A percentile compares a stretch with the other conserved stretches of the same genome.
Conservation (phyloP, 2,329 filamentous ascomycete species). For the Periconia macrospinosa region DNA sequence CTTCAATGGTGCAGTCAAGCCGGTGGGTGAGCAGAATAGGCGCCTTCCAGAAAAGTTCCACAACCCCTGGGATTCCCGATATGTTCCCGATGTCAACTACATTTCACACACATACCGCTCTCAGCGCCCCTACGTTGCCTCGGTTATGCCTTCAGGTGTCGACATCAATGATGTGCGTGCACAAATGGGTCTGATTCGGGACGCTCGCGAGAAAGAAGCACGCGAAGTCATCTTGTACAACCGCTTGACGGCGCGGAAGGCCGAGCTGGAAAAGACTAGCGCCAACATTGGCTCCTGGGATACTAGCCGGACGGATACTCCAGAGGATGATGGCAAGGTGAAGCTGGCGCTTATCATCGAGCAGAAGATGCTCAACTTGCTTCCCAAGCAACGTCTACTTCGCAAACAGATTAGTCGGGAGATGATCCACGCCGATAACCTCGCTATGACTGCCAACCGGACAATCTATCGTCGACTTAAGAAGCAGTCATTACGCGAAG, state of each 20-base stretch:
- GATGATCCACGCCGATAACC: constrained; percentile 93
- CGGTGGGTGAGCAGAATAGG: constrained; percentile 38
- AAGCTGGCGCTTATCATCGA: constrained; percentile 93
- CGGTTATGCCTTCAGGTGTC: constrained; percentile 84
- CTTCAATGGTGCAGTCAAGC: constrained; percentile 42
- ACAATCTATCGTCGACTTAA: constrained; percentile 90
- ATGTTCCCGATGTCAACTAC: constrained; percentile 68
- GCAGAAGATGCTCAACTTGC: constrained; percentile 86
- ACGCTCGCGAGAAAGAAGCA: constrained; percentile 58
- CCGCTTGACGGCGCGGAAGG: constrained; percentile 80
- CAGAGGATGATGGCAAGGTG: constrained; percentile 71
- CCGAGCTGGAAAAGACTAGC: constrained; percentile 79
- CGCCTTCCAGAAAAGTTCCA: constrained; percentile 59
- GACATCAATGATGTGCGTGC: constrained; percentile 68
- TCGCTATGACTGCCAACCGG: constrained; percentile 95
- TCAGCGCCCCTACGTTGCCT: constrained; percentile 79
- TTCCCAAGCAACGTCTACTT: constrained; percentile 83
- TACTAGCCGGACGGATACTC: constrained; percentile 66
- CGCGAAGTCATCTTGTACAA: constrained; percentile 89
- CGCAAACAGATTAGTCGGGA: constrained; percentile 85
- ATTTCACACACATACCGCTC: constrained; percentile 75
- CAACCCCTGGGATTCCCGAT: constrained; percentile 35
- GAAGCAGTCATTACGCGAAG: constrained; percentile 94
- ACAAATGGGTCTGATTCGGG: constrained; percentile 20
- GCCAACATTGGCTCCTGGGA: constrained; percentile 90